A percentile compares a stretch with the other conserved stretches of the same genome.
Evolutionary conservation across 306 rosid genomes (phyloP).

Genomic region (Malus sieversii): DNA sequence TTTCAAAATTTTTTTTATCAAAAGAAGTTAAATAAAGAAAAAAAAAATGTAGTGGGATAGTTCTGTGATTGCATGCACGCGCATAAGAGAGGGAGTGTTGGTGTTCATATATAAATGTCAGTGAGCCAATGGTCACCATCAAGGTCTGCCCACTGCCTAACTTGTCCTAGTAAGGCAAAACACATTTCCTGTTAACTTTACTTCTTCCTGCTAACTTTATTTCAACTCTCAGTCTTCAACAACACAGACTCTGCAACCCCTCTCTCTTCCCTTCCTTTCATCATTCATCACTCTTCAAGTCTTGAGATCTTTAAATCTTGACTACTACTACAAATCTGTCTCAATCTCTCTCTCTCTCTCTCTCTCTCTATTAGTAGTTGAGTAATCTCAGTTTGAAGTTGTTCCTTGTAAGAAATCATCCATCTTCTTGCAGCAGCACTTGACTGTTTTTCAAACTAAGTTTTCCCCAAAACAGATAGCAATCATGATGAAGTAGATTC

Average conservation of each 20-base stretch:
- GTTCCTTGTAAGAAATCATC: neutral
- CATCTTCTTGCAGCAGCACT: neutral
- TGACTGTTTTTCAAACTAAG: neutral
- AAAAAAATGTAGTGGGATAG: neutral
- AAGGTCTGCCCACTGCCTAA: slow-evolving; percentile 59
- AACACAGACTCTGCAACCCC: neutral
- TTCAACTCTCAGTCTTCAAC: slow-evolving; percentile 24
- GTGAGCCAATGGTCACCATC: slow-evolving; percentile 38
- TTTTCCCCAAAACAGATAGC: neutral
- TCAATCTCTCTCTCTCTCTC: neutral
- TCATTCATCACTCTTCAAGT: neutral
- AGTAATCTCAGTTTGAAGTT: neutral
- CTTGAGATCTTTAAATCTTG: neutral
- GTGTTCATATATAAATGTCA: neutral
- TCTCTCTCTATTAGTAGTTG: neutral
- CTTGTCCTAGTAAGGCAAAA: slow-evolving; percentile 62
- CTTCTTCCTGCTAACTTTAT: neutral
- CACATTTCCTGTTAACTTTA: slow-evolving; percentile 19
- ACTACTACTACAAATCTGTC: neutral
- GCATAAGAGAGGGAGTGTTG: neutral
- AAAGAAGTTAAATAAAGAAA: neutral
- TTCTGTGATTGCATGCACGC: neutral
- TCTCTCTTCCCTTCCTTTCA: neutral
- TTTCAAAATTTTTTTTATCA: no score
- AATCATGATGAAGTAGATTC: neutral